phyloP scores from a whole-genome alignment of 2,329 filamentous ascomycete genomes.

The Xylariaceae sp. region DNA sequence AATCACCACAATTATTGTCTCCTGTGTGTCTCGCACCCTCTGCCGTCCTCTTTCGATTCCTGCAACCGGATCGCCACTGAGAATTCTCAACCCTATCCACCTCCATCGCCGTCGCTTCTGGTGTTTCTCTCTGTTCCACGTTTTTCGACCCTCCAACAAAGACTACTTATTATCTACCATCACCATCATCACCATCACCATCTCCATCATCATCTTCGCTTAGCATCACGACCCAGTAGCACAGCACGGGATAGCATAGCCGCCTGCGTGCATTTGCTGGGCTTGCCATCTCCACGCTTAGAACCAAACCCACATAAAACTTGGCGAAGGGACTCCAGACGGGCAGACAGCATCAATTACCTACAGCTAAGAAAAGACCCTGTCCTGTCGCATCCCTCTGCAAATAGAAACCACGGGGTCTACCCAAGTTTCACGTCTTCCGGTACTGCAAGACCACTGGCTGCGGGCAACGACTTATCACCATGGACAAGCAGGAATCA shows the following conservation, averaged over 20 bases:
- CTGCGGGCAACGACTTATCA: conserved; percentile 14
- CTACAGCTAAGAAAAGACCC: conserved; percentile 1
- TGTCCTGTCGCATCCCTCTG: conserved; percentile 14
- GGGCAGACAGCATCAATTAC: background rate
- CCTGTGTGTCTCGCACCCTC: background rate
- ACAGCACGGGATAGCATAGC: too few relatives aligned
- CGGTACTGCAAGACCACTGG: conserved; percentile 13
- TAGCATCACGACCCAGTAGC: too few relatives aligned
- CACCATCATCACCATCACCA: conserved; percentile 1
- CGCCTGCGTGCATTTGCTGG: background rate
- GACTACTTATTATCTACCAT: background rate
- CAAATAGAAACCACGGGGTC: conserved; percentile 13
- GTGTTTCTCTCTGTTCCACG: conserved; percentile 5
- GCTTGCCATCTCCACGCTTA: background rate
- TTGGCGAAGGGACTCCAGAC: background rate
- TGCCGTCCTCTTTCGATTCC: background rate
- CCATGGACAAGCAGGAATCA: conserved; percentile 51
- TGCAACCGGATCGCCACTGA: background rate
- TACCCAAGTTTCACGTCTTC: conserved; percentile 11
- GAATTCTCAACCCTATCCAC: background rate
- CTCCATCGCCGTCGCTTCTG: conserved; percentile 1
- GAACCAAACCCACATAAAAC: background rate
- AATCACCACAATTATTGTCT: conserved; percentile 5
- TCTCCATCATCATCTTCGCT: conserved; percentile 2
- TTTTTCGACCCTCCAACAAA: background rate